These are phyloP conservation scores for Ceriops tagal DNA, from an alignment of 345 rosid genomes.

Conservation along the genomic window DNA sequence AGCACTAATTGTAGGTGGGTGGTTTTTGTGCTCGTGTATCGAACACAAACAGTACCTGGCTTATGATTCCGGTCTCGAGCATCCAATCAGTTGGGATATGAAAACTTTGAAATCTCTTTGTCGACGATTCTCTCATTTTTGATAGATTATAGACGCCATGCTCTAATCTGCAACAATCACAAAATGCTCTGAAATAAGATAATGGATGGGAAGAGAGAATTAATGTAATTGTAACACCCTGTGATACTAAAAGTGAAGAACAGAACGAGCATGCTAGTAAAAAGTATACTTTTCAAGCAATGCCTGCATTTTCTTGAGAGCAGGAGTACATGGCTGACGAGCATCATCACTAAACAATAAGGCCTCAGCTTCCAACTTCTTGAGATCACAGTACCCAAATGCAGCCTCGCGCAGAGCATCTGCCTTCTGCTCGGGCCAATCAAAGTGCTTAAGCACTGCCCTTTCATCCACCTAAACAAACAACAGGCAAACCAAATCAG, in stretches of 20 bases:
- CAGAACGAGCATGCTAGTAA: no score
- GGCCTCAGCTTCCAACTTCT: slow-evolving; percentile 78
- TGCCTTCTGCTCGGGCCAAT: slow-evolving; percentile 93
- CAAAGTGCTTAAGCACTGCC: slow-evolving; percentile 84
- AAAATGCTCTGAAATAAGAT: background rate
- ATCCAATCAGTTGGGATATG: slow-evolving; percentile 90
- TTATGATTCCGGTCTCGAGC: slow-evolving; percentile 84
- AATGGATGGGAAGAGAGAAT: background rate
- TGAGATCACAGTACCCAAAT: slow-evolving; percentile 81
- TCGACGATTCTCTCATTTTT: slow-evolving; percentile 84
- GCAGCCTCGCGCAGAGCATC: slow-evolving; percentile 94
- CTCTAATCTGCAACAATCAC: slow-evolving; percentile 55
- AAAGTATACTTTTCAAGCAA: slow-evolving; percentile 70
- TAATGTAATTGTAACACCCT: background rate
- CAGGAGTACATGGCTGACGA: slow-evolving; percentile 60
- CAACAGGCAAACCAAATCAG: background rate
- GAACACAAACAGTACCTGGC: slow-evolving; percentile 51
- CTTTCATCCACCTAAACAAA: slow-evolving; percentile 72
- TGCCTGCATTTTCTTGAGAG: slow-evolving; percentile 91
- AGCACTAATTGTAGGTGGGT: background rate
- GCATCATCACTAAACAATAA: slow-evolving; percentile 60
- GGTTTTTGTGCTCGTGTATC: no score
- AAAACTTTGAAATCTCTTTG: slow-evolving; percentile 56
- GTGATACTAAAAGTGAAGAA: no score
- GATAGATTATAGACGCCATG: slow-evolving; percentile 88